phyloP scores from a whole-genome alignment of 2,329 filamentous ascomycete genomes.

The Beauveria scarabaeidicola region DNA sequence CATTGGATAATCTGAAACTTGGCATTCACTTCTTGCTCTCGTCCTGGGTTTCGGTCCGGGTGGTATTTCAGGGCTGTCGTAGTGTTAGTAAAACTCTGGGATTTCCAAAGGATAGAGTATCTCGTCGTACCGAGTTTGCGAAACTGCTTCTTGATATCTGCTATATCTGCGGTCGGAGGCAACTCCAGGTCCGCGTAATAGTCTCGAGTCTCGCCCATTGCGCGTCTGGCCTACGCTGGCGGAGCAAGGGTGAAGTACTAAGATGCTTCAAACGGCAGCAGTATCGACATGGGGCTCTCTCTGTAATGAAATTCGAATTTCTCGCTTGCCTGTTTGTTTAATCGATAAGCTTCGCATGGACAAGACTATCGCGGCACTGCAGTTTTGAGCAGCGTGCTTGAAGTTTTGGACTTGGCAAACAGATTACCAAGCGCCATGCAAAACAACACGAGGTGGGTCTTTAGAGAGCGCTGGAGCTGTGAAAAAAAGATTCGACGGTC shows the following conservation, averaged over 20 bases:
- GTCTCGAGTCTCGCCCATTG: constrained; percentile 48
- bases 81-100: constrained; percentile 18
- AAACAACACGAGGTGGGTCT: neutral
- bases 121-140: constrained; percentile 60
- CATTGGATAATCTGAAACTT: constrained; percentile 83
- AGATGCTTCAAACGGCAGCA: neutral
- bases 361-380: neutral
- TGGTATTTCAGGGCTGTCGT: constrained; percentile 69
- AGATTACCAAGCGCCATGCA: neutral
- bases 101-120: neutral
- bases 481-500: neutral
- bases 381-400: neutral
- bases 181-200: constrained; percentile 83
- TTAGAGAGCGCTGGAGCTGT: neutral
- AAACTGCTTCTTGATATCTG: constrained; percentile 80
- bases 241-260: neutral
- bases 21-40: constrained; percentile 67
- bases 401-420: neutral
- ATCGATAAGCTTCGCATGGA: neutral
- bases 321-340: neutral
- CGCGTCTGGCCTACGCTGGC: neutral
- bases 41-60: constrained; percentile 80
- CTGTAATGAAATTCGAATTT: neutral
- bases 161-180: constrained; percentile 54
- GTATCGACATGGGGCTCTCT: constrained; percentile 3